Evolutionary conservation across 768 basidiomycete genomes (phyloP), one percentile per base, ranked within the genome.

Genomic region (Pleurotus citrinopileatus): DNA sequence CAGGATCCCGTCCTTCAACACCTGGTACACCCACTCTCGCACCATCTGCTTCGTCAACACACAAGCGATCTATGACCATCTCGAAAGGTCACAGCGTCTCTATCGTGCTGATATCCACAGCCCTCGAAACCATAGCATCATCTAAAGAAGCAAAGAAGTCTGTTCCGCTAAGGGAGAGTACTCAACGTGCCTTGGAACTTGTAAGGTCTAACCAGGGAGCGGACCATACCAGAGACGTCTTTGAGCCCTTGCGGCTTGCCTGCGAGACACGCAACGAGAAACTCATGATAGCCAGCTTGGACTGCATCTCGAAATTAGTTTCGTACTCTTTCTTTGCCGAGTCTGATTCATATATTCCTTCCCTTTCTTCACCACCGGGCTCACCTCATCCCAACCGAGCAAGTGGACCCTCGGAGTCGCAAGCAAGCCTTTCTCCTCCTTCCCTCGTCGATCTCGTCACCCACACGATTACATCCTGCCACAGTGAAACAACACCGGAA

Each of bases 291-390:
- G 91, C 94, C 15, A 96, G 95, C 61, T 75, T 99, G 67, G 97
- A 99, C 70, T 95, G 97, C 64, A 94, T 98, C 56, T 92, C 94
- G 53, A 99, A 99, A 70, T 83, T 99, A 60, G 91, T 98, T 58
- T 95, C 94, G 5, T 93, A 98, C 69, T 94, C 93, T 22, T 98
- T 98, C 81, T 98, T 98, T 64, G 82, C 83, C 38, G 95, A 97
- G 61, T 53, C 69, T 25, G 60, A 70, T 51, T 66, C 72, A 51
- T 61, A 68, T 28, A 71, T 87, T 46, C 77, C 82, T 3, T 92
- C 93, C 2, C 48, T 51, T 38, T n/a, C 48, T 23, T 51, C 48
- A 13, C 91, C 93, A 26, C 91, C 89, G 20, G 81, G 84, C 5
- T 91, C 91, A 20, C 91, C 91, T 6, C 76, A 78, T 59, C 72